Conservation (phyloP, 2,329 filamentous ascomycete genomes). For the Fusarium marasasianum region DNA sequence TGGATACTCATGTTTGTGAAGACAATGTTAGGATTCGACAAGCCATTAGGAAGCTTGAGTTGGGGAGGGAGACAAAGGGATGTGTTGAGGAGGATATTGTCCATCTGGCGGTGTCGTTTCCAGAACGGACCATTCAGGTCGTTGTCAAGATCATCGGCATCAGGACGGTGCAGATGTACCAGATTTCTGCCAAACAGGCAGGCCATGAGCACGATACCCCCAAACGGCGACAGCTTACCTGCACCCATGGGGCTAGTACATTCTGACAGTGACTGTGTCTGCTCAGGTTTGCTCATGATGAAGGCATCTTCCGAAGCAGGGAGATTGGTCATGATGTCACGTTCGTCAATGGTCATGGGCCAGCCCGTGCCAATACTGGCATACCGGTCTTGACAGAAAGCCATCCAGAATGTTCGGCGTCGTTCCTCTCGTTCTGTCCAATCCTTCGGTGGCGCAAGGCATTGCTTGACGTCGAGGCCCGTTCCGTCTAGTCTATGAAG, state of each 20-base stretch:
- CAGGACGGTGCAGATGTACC: slow-evolving; percentile 88
- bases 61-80: slow-evolving; percentile 82
- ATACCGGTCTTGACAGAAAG: slow-evolving; percentile 90
- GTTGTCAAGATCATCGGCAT: slow-evolving; percentile 80
- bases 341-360: slow-evolving; percentile 94
- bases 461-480: slow-evolving; percentile 92
- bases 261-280: slow-evolving; percentile 75
- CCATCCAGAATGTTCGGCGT: slow-evolving; percentile 93
- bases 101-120: slow-evolving; percentile 89
- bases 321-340: slow-evolving; percentile 87
- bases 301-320: slow-evolving; percentile 88
- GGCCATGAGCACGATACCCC: slow-evolving; percentile 84
- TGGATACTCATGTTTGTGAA: slow-evolving; percentile 98
- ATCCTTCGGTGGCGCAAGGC: slow-evolving; percentile 83
- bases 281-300: slow-evolving; percentile 78
- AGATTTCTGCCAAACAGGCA: slow-evolving; percentile 91
- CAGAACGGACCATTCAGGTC: slow-evolving; percentile 95
- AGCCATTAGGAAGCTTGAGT: slow-evolving; percentile 79
- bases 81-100: slow-evolving; percentile 89
- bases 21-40: slow-evolving; percentile 83
- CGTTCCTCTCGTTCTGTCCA: slow-evolving; percentile 95
- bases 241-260: slow-evolving; percentile 77
- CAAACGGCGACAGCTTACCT: slow-evolving; percentile 78
- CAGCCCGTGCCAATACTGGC: slow-evolving; percentile 96
- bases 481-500: slow-evolving; percentile 85